phyloP scores from a whole-genome alignment of 495 filamentous ascomycete genomes.

The Lasiosphaeria miniovina region DNA sequence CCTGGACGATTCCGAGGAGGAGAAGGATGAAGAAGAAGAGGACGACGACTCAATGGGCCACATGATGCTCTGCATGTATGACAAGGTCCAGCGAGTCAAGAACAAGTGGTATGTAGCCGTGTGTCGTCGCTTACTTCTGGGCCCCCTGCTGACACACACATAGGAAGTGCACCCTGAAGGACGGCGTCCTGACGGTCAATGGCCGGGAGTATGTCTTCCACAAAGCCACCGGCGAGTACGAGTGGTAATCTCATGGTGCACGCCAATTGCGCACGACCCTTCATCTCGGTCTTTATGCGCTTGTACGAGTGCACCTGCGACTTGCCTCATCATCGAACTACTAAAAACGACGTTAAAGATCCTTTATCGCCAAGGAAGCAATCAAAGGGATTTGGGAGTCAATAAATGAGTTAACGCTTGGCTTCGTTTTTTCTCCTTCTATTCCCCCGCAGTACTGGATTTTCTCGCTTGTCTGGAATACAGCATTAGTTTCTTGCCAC shows the following conservation, averaged over 20 bases:
- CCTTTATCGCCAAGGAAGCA: no score
- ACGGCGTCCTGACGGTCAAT: conserved; percentile 88
- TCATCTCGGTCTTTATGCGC: no score
- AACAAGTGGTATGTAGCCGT: conserved; percentile 81
- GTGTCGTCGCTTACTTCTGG: not conserved
- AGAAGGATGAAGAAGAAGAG: conserved; percentile 68
- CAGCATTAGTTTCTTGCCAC: no score
- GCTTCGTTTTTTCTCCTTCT: no score
- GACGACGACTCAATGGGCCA: conserved; percentile 76
- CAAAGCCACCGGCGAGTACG: conserved; percentile 94
- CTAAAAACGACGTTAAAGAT: no score
- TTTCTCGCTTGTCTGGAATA: no score
- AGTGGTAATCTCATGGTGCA: conserved; percentile 63
- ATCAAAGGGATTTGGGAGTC: no score
- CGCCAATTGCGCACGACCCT: no score
- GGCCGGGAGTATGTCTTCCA: conserved; percentile 97
- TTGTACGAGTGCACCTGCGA: no score
- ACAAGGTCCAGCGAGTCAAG: conserved; percentile 98
- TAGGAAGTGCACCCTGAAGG: conserved; percentile 94
- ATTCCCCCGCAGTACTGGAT: no score
- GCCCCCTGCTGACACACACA: not conserved
- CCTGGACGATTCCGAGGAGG: conserved; percentile 90
- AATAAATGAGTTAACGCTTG: no score
- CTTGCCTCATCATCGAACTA: no score
- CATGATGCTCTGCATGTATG: conserved; percentile 97